These are phyloP conservation scores for Vigna mungo DNA, from an alignment of 306 rosid species.

Conservation along the genomic window DNA sequence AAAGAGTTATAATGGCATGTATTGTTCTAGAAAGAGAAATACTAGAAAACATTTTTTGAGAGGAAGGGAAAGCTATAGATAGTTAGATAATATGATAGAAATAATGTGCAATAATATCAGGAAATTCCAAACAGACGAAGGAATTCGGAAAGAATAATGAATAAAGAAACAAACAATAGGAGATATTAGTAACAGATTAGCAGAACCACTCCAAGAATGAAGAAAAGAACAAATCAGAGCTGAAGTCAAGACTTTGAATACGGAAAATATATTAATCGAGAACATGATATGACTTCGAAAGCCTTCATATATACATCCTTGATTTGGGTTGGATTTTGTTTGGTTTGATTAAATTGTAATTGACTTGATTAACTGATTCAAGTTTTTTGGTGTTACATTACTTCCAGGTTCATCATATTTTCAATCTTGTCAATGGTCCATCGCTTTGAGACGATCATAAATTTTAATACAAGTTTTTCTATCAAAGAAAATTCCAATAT, in stretches of 20 bases:
- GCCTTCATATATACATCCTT: neutral
- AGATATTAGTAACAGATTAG: neutral
- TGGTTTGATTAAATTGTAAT: neutral
- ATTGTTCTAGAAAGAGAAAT: neutral
- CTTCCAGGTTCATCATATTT: neutral
- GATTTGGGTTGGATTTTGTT: neutral
- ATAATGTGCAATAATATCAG: neutral
- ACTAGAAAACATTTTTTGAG: neutral
- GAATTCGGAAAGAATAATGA: neutral
- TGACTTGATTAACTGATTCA: neutral
- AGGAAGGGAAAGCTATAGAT: neutral
- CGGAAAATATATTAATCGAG: neutral
- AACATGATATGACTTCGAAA: neutral
- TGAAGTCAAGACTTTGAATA: neutral
- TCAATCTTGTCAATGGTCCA: neutral
- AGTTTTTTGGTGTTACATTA: neutral
- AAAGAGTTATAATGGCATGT: neutral
- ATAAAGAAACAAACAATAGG: neutral
- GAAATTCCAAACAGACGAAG: neutral
- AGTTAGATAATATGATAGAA: neutral
- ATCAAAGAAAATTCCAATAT: no score
- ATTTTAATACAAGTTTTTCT: no score
- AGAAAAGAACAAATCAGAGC: neutral
- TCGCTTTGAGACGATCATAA: neutral
- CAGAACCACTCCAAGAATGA: neutral